phyloP scores from a whole-genome alignment of 306 rosid genomes.

The Glycine tomentella region DNA sequence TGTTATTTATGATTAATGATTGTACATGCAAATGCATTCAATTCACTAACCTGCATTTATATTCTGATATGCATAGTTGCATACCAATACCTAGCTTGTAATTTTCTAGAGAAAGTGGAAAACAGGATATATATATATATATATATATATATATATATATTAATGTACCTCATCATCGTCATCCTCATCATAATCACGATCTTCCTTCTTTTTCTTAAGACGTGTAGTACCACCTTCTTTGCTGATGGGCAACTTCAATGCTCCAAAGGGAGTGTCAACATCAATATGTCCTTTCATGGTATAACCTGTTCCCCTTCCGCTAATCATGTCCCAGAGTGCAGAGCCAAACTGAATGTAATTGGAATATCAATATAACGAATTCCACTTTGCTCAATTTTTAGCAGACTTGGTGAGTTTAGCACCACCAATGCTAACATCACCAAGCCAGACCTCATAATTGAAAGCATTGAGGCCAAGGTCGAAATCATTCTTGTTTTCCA shows the following conservation, averaged over 20 bases:
- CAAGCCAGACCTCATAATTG: constrained; percentile 89
- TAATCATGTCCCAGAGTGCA: constrained; percentile 98
- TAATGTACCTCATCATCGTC: constrained; percentile 76
- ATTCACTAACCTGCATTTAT: neutral
- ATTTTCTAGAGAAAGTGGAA: constrained; percentile 14
- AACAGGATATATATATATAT: neutral
- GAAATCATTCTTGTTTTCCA: constrained; percentile 95
- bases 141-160: too few species aligned
- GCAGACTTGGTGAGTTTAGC: constrained; percentile 74
- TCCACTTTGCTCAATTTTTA: constrained; percentile 69
- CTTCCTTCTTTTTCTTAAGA: constrained; percentile 82
- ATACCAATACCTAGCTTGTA: neutral
- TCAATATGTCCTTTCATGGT: constrained; percentile 74
- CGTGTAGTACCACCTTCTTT: constrained; percentile 95
- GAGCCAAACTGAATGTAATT: constrained; percentile 87
- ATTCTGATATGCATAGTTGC: constrained; percentile 1
- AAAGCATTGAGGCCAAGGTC: constrained; percentile 78
- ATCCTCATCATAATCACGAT: constrained; percentile 60
- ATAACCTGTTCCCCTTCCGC: constrained; percentile 95
- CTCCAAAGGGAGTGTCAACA: constrained; percentile 94
- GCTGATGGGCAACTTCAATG: constrained; percentile 88
- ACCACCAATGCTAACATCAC: constrained; percentile 78
- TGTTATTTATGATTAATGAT: neutral
- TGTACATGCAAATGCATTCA: neutral
- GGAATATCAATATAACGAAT: constrained; percentile 70